Evolutionary conservation across 1,284 basidiomycete genomes (phyloP), one percentile per base, ranked within the genome.

Genomic region (Pseudomicrostroma phylloplanum): DNA sequence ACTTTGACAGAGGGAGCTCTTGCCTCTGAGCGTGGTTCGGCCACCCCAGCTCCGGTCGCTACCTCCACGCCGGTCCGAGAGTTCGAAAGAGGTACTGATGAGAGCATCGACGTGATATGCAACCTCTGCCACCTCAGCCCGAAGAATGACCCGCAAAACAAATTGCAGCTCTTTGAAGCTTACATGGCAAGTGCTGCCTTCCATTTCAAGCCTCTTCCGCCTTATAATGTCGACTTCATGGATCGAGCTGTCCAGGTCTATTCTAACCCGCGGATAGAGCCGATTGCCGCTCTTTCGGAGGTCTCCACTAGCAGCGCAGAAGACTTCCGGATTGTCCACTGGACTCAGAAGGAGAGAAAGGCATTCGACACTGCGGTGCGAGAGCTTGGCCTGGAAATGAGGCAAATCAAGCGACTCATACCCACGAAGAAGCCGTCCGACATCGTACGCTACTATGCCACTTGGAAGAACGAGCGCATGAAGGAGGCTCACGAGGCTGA

Each of bases 181-280:
- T 36, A 36, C 30, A 48, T 78, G 88, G 87, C 46, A 87, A 89
- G 6, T 7, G 65, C 68, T 8, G 55, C 58, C 4, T 59, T 66
- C n/a, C 68, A 69, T 13, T 67, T 65, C 55, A 64, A 68, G 26
- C 42, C 57, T 8, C 56, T 70, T 0, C 65, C 64, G 2, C 59
- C 68, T 89, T 79, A 84, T 87, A 58, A 90, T 86, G 25, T 86
- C 85, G 64, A 88, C 87, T 67, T 89, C 87, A 8, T 84, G 83
- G 90, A 92, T 91, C 89, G 90, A 87, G 89, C 80, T 87, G 90
- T 57, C 89, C 89, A 4, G 88, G 89, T 77, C 86, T 87, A 48
- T 83, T 92, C 42, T 65, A 68, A 54, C 59, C 82, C 83, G 21
- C 86, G 85, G 83, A 91, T 54, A 84, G 92, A 67, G 91, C 91